Percentiles rank a stretch among this genome's conserved stretches.
These are phyloP conservation scores for Fusarium sp. DNA, from an alignment of 2,329 filamentous ascomycete genomes.

Conservation along the genomic window DNA sequence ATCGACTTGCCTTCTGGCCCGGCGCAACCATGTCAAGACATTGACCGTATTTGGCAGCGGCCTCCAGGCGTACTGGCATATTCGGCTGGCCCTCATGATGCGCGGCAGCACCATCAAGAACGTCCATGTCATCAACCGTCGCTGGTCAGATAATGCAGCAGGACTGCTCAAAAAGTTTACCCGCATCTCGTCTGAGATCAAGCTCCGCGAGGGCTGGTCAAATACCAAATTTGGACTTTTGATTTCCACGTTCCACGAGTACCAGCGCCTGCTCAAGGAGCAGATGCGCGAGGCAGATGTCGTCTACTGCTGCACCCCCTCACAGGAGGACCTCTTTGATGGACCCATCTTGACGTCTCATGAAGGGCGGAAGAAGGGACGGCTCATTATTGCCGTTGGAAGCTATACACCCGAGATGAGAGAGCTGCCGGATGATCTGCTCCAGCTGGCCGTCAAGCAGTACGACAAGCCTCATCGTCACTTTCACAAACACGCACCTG, in stretches of 20 bases:
- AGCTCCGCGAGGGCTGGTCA: constrained; percentile 73
- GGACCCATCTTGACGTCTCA: constrained; percentile 78
- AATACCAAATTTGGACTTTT: constrained; percentile 78
- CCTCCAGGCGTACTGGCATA: constrained; percentile 95
- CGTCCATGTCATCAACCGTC: constrained; percentile 87
- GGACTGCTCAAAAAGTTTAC: constrained; percentile 66
- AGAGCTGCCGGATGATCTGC: constrained; percentile 84
- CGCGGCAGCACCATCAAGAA: constrained; percentile 80
- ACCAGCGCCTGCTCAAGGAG: constrained; percentile 76
- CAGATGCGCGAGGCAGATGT: constrained; percentile 82
- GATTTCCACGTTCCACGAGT: constrained; percentile 81
- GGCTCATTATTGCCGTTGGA: constrained; percentile 81
- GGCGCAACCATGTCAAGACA: constrained; percentile 79
- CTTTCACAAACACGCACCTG: constrained; percentile 76
- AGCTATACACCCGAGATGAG: constrained; percentile 81
- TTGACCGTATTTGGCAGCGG: constrained; percentile 90
- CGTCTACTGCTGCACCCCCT: constrained; percentile 92
- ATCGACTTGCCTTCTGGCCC: constrained; percentile 75
- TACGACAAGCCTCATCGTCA: constrained; percentile 67
- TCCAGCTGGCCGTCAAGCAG: constrained; percentile 73
- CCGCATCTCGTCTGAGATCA: constrained; percentile 59
- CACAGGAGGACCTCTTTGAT: constrained; percentile 82
- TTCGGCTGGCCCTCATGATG: constrained; percentile 85
- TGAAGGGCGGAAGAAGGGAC: constrained; percentile 78
- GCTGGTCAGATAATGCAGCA: constrained; percentile 73